Conservation (phyloP, 257 asterid genomes). For the Apocynum venetum region DNA sequence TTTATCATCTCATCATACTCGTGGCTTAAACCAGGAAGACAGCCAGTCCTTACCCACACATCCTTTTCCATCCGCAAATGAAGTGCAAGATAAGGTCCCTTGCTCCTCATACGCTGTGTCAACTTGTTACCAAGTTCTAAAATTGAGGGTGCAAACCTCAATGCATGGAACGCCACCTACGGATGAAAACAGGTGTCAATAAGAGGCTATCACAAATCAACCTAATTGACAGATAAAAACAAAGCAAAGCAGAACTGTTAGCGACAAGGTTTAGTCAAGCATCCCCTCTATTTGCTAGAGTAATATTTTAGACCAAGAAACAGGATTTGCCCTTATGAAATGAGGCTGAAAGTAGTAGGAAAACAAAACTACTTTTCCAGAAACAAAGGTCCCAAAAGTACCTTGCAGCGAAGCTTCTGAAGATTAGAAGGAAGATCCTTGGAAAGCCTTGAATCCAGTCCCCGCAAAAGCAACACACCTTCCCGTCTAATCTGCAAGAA, state of each 20-base stretch:
- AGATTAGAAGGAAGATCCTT: constrained; percentile 95
- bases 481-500: constrained; percentile 79
- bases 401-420: constrained; percentile 99
- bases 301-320: background rate
- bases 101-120: constrained; percentile 74
- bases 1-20: constrained; percentile 61
- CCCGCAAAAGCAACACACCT: constrained; percentile 75
- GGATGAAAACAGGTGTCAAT: constrained; percentile 11
- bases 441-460: constrained; percentile 89
- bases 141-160: constrained; percentile 68
- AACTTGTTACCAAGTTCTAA: constrained; percentile 61
- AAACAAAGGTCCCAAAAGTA: constrained; percentile 12
- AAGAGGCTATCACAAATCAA: background rate
- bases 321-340: too few relatives aligned
- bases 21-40: constrained; percentile 74
- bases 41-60: constrained; percentile 94
- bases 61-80: constrained; percentile 95
- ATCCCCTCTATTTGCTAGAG: background rate
- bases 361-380: background rate
- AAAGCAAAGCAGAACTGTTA: background rate
- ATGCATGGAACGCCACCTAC: constrained; percentile 89
- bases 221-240: background rate
- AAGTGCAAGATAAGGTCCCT: constrained; percentile 85
- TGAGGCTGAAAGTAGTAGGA: background rate
- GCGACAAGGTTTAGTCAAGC: background rate